Percentiles rank a stretch among this genome's conserved stretches.
Evolutionary conservation across 495 filamentous ascomycete species (phyloP).

Genomic region (Aspergillus baeticus): DNA sequence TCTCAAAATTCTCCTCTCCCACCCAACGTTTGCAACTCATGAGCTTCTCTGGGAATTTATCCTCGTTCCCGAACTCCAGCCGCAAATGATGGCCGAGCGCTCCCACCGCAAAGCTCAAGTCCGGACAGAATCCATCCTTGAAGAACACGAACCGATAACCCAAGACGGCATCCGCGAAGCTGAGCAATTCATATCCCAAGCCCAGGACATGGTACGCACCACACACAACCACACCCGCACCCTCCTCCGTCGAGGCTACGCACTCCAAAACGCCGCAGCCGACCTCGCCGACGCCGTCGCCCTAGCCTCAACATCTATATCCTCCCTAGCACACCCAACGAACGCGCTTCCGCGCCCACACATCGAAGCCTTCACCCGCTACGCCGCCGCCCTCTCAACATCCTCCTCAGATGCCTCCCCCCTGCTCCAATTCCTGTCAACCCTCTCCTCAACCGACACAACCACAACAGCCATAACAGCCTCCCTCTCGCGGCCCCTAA

Average conservation of each 20-base stretch:
- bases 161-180: constrained; percentile 81
- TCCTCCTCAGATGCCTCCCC: constrained; percentile 69
- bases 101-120: constrained; percentile 82
- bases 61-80: constrained; percentile 89
- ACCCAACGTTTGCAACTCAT: constrained; percentile 93
- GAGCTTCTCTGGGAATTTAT: constrained; percentile 99
- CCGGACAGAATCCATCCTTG: constrained; percentile 76
- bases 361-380: constrained; percentile 68
- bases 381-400: constrained; percentile 63
- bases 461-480: constrained; percentile 77
- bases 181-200: constrained; percentile 86
- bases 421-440: constrained; percentile 67
- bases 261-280: constrained; percentile 34
- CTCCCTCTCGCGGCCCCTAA: constrained; percentile 77
- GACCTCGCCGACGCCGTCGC: constrained; percentile 69
- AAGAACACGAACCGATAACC: constrained; percentile 76
- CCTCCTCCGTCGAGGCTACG: constrained; percentile 58
- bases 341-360: constrained; percentile 62
- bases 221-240: constrained; percentile 79
- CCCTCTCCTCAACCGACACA: constrained; percentile 70
- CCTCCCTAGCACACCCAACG: constrained; percentile 43
- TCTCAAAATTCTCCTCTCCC: constrained; percentile 76
- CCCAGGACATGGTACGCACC: constrained; percentile 80
- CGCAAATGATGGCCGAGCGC: constrained; percentile 84
- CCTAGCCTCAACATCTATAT: constrained; percentile 55